A percentile compares a stretch with the other conserved stretches of the same genome.
These are phyloP conservation scores for Microsporum canis DNA, from an alignment of 2,329 filamentous ascomycete genomes.

Conservation along the genomic window DNA sequence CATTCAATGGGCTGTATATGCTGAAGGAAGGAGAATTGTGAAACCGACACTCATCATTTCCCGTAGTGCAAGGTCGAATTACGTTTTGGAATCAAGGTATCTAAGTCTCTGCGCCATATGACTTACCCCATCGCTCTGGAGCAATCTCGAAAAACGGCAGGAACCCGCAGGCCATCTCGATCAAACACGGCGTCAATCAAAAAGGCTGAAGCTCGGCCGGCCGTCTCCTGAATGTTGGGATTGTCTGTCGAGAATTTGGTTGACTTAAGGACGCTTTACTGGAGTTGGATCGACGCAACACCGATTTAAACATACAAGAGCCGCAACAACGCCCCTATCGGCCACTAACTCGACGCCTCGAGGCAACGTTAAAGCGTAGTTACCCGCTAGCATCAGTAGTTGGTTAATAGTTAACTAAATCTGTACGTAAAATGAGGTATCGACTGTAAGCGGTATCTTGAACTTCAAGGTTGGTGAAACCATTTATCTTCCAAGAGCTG, in stretches of 20 bases:
- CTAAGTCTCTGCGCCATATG: background rate
- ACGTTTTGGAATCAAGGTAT: conserved; percentile 1
- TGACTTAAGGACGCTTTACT: conserved; percentile 5
- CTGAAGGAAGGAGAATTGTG: too few species aligned
- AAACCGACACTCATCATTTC: too few species aligned
- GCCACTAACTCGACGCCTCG: conserved; percentile 9
- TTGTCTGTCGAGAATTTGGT: conserved; percentile 17
- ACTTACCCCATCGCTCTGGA: background rate
- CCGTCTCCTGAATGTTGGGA: conserved; percentile 15
- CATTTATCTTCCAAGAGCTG: conserved; percentile 5
- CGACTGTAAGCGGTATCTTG: background rate
- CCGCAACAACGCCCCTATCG: background rate
- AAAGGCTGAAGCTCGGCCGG: background rate
- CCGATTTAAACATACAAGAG: background rate
- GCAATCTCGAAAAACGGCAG: background rate
- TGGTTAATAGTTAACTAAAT: too few species aligned
- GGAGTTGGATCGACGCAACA: conserved; percentile 18
- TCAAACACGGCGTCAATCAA: background rate
- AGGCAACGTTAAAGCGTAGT: conserved; percentile 7
- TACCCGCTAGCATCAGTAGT: background rate
- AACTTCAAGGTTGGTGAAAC: background rate
- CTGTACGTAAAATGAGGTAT: too few species aligned
- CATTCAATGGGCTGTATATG: too few species aligned
- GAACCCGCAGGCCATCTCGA: conserved; percentile 6
- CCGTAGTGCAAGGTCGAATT: background rate